Evolutionary conservation across 176 grass and related monocot genomes (phyloP), one percentile per base, ranked within the genome.

Genomic region (Eragrostis nindensis): DNA sequence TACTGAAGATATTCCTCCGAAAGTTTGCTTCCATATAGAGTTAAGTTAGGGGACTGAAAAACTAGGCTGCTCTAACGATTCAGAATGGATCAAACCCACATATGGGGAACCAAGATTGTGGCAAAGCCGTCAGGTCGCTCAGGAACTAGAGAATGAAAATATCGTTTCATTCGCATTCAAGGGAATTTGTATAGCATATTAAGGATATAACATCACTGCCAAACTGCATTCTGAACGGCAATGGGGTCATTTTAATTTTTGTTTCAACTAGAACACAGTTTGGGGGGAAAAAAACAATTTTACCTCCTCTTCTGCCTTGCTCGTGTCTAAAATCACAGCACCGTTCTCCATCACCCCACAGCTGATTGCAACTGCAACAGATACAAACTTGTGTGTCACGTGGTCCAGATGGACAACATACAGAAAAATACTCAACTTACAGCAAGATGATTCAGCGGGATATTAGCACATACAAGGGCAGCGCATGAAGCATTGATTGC

Each of bases 401-500:
- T 39, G 72, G 53, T 63, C 63, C 14, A 15, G 18, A 38, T 13
- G 52, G 16, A 59, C 7, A 69, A 52, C 42, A 90, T 38, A 63
- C 6, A 29, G 6, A 71, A 65, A 50, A 66, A 40, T 24, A 75
- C 17, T 60, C 27, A 78, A 75, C 73, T 91, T 86, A 98, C 92
- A 68, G 88, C 92, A 89, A 95, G 90, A 78, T 93, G 84, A 77
- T 95, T 98, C 78, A 98, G 82, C 53, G 95, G 95, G 62, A 93
- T 48, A 52, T 92, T 90, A 91, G 92, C 86, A 86, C 93, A 87
- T 67, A 82, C 70, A 86, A 95, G 92, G 71, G 95, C 92, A 44
- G 88, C 90, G 62, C 90, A 95, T 7, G 76, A 95, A 79, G 92
- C 96, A 89, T 95, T 98, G 75, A 93, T 95, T 79, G 96, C 90